phyloP scores from a whole-genome alignment of 2,329 filamentous ascomycete genomes.

The Thielaviopsis euricoi region DNA sequence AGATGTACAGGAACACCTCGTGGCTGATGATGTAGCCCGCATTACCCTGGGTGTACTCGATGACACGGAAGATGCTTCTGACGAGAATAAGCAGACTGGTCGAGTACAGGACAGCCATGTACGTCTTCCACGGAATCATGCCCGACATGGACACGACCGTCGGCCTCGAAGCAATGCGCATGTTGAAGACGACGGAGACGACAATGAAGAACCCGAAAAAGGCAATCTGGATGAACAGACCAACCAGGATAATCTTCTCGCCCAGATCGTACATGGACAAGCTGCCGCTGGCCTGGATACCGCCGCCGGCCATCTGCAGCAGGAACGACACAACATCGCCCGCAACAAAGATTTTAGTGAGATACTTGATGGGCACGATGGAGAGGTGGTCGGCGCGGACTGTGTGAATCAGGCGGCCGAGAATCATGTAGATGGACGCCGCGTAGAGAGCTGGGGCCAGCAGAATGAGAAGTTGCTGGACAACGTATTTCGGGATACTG shows the following conservation, averaged over 20 bases:
- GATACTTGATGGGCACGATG: slow-evolving; percentile 21
- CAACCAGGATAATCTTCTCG: slow-evolving; percentile 31
- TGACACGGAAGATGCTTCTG: slow-evolving; percentile 27
- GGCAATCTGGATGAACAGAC: slow-evolving; percentile 36
- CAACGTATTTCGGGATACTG: slow-evolving; percentile 22
- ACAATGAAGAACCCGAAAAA: slow-evolving; percentile 36
- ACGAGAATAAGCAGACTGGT: slow-evolving; percentile 26
- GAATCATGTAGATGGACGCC: slow-evolving; percentile 34
- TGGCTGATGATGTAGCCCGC: slow-evolving; percentile 24
- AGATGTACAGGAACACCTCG: slow-evolving; percentile 27
- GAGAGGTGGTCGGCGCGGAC: slow-evolving; percentile 21
- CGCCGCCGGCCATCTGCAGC: slow-evolving; percentile 30
- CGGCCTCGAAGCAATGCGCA: slow-evolving; percentile 12
- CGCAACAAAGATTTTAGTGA: slow-evolving; percentile 37
- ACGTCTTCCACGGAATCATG: slow-evolving; percentile 17
- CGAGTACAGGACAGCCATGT: slow-evolving; percentile 19
- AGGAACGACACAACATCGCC: slow-evolving; percentile 37
- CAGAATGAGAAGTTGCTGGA: slow-evolving; percentile 28
- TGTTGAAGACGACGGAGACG: slow-evolving; percentile 28
- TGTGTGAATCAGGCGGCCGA: slow-evolving; percentile 26
- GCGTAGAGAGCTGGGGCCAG: slow-evolving; percentile 32
- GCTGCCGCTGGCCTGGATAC: slow-evolving; percentile 15
- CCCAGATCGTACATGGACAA: slow-evolving; percentile 16
- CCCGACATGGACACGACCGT: slow-evolving; percentile 13
- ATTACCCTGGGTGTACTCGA: slow-evolving; percentile 30